phyloP scores from a whole-genome alignment of 1,284 basidiomycete species.

The Leccinum laetum region DNA sequence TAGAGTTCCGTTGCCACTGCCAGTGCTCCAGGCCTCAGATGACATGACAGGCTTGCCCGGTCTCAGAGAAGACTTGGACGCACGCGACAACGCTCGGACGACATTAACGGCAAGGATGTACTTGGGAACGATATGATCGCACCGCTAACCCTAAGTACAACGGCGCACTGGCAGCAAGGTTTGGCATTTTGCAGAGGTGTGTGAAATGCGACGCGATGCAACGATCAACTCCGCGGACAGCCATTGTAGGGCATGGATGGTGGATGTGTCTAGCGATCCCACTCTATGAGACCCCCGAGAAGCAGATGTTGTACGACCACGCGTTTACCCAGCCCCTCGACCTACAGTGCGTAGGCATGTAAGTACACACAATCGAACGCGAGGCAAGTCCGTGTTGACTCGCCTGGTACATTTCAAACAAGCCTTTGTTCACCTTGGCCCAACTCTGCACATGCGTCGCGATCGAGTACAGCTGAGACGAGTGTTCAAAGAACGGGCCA shows the following conservation, averaged over 20 bases:
- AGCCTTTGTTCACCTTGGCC: constrained; percentile 86
- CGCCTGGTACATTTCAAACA: constrained; percentile 96
- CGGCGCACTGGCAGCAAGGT: background rate
- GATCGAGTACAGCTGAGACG: constrained; percentile 88
- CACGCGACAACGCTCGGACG: too few relatives aligned
- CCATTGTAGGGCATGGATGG: background rate
- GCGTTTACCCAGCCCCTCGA: constrained; percentile 93
- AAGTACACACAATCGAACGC: background rate
- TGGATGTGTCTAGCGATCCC: constrained; percentile 41
- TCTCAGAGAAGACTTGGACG: too few relatives aligned
- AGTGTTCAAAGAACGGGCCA: constrained; percentile 92
- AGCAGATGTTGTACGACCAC: constrained; percentile 97
- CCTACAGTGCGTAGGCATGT: constrained; percentile 41
- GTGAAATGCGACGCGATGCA: constrained; percentile 19
- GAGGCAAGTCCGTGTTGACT: constrained; percentile 8
- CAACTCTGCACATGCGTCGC: constrained; percentile 85
- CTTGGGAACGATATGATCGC: constrained; percentile 7
- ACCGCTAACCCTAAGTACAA: background rate
- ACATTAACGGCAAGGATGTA: background rate
- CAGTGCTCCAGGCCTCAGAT: too few relatives aligned
- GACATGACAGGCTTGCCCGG: too few relatives aligned
- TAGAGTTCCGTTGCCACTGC: too few relatives aligned
- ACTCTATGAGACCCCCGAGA: constrained; percentile 78
- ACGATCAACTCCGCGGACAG: constrained; percentile 22
- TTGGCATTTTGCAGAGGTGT: constrained; percentile 9